Evolutionary conservation across 2,329 filamentous ascomycete species (phyloP), one percentile per base, ranked within the genome.

Genomic region (Thielaviopsis populi): DNA sequence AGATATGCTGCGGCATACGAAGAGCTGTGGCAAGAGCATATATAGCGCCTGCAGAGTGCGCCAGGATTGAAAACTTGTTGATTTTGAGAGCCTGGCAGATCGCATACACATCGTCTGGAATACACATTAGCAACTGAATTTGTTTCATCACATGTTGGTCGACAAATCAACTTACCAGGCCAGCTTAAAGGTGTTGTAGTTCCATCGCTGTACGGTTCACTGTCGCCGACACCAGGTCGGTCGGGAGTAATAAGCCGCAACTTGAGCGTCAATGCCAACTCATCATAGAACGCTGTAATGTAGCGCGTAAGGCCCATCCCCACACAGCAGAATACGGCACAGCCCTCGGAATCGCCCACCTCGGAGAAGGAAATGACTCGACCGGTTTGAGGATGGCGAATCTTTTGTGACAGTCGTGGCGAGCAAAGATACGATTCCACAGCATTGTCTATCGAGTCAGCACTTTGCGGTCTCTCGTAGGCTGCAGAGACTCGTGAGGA

Each of bases 271-370:
- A 89, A 77, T 1, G 94, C 94, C 62, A 99, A 78, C 73, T 99
- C 94, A 72, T 99, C 94, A 71, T 97, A 99, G 72, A 99, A 99
- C 0, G 91, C 91, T 66, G 90, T 96, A 66, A 99, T 88, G 72
- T 94, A 99, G 74, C 94, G 83, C 11, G 94, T 99, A 70, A 99
- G 75, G 0, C 94, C 94, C 94, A 99, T 99, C 22, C 94, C 94
- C 2, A 99, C 91, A 70, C 94, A 99, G 72, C 94, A 95, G 69
- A 99, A 91, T 1, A 99, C 89, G 2, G 91, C 92, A 68, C 87
- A 92, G 1, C 94, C 94, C 53, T 92, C 84, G 0, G 91, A 85
- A 72, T 97, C 91, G 15, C 94, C 94, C 2, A 99, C 94, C 73
- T 99, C 94, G 0, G 92, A 97, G 71, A 96, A 99, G 0, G 91